Evolutionary conservation across 2,329 filamentous ascomycete species (phyloP).

Genomic region (Fusarium musae): DNA sequence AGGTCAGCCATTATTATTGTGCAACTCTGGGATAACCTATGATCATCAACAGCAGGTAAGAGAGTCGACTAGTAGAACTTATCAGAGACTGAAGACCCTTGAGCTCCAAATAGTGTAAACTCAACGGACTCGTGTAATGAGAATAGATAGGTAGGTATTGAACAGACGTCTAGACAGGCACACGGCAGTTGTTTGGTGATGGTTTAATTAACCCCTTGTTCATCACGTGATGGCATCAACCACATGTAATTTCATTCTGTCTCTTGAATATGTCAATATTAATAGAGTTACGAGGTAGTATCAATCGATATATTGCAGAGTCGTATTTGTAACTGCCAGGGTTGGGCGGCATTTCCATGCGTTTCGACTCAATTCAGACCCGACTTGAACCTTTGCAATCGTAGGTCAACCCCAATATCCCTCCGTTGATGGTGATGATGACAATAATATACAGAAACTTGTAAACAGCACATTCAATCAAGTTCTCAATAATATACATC

Average conservation of each 20-base stretch:
- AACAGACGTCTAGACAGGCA: not conserved
- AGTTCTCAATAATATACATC: constrained; percentile 55
- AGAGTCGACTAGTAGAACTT: not conserved
- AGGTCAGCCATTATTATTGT: constrained; percentile 4
- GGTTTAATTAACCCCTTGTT: not conserved
- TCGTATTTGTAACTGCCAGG: not conserved
- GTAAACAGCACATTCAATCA: not conserved
- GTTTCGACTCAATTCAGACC: not conserved
- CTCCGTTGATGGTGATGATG: too few species aligned
- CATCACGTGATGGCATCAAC: constrained; percentile 17
- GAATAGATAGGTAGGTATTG: not conserved
- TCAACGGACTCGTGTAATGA: not conserved
- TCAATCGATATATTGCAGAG: not conserved
- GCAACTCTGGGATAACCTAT: not conserved
- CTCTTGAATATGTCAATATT: not conserved
- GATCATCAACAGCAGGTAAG: not conserved
- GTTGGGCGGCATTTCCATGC: not conserved
- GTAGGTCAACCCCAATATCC: not conserved
- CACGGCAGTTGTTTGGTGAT: not conserved
- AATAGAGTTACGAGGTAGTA: not conserved
- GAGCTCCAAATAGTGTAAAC: not conserved
- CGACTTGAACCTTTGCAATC: not conserved
- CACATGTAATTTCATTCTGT: not conserved
- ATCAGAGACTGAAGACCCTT: not conserved
- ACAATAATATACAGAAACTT: not conserved